Base-by-base conservation (phyloP, 2,329 filamentous ascomycete species). In the Aspergillus fructus region DNA sequence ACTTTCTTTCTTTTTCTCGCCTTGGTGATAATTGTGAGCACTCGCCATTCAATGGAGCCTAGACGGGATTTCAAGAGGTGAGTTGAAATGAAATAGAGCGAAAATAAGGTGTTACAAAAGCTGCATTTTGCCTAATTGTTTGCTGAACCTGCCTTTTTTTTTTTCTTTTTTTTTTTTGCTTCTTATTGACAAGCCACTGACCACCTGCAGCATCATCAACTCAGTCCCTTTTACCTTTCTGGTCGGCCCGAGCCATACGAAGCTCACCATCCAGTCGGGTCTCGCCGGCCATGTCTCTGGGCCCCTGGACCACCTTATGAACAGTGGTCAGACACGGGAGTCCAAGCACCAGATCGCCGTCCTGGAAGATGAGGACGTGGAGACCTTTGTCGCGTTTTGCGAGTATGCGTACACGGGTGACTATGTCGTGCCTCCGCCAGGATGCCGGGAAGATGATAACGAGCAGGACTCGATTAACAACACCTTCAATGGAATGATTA, bases 401-500 rank as follows among this genome's bases (percentile, higher is more conserved):
- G 75, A 82, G 59, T 81, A 77, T 70, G 78, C 78, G 12, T 82
- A 82, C 57, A 80, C 76, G 0, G 77, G 79, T 9, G 71, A 79
- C 52, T 82, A 81, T 59, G 71, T 63, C 11, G 73, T 75, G 27
- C 77, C 71, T 3, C 60, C 55, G 24, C 68, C 69, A 9, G 60
- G 62, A 30, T 60, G 41, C 11, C 57, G 59, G 7, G 66, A 68
- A 47, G 66, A 68, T 9, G 56, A 62, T 13, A 60, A 53, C 11
- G 40, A 57, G 24, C 59, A 61, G 3, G 55, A 61, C 23, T 50
- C 59, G 7, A 60, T 66, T 13, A 59, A 55, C 23, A 58, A 64
- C 15, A 45, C 58, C 3, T 58, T 63, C 42, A 61, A 52, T 48
- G 58, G 57, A 1, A 57, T 60, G 30, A 62, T 62, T 45, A 55